phyloP scores from a whole-genome alignment of 2,329 filamentous ascomycete genomes.

The Myrmaecium sp. region DNA sequence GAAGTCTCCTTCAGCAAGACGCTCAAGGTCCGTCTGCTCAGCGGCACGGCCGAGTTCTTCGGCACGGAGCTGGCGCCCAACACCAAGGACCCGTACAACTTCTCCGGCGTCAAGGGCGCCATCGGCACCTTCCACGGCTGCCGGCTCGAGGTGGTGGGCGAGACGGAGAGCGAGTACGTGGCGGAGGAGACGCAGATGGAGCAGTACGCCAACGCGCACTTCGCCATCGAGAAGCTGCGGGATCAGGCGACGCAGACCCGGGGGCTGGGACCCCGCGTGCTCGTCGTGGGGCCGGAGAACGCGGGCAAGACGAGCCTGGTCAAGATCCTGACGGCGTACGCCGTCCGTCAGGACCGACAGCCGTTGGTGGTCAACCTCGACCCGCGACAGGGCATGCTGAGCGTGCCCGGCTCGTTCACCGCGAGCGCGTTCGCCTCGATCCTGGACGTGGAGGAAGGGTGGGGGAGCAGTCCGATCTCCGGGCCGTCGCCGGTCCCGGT shows the following conservation, averaged over 20 bases:
- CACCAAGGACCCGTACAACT: slow-evolving; percentile 50
- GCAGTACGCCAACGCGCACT: slow-evolving; percentile 71
- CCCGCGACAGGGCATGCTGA: slow-evolving; percentile 46
- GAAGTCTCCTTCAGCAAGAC: slow-evolving; percentile 19
- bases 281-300: slow-evolving; percentile 63
- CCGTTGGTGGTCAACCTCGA: slow-evolving; percentile 76
- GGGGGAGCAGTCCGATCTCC: slow-evolving; percentile 80
- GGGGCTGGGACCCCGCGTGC: slow-evolving; percentile 56
- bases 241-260: slow-evolving; percentile 33
- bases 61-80: slow-evolving; percentile 80
- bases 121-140: slow-evolving; percentile 90
- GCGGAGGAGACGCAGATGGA: slow-evolving; percentile 66
- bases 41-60: slow-evolving; percentile 81
- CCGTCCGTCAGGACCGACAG: slow-evolving; percentile 54
- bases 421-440: slow-evolving; percentile 76
- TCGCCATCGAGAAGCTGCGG: slow-evolving; percentile 61
- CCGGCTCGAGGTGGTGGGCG: slow-evolving; percentile 59
- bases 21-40: slow-evolving; percentile 42
- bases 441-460: slow-evolving; percentile 76
- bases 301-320: slow-evolving; percentile 71
- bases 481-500: slow-evolving; percentile 78
- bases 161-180: slow-evolving; percentile 49
- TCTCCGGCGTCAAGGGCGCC: slow-evolving; percentile 68
- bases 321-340: slow-evolving; percentile 64
- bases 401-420: slow-evolving; percentile 56